These are phyloP conservation scores for Penicillium desertorum DNA, from an alignment of 495 filamentous ascomycete species.

Conservation along the genomic window DNA sequence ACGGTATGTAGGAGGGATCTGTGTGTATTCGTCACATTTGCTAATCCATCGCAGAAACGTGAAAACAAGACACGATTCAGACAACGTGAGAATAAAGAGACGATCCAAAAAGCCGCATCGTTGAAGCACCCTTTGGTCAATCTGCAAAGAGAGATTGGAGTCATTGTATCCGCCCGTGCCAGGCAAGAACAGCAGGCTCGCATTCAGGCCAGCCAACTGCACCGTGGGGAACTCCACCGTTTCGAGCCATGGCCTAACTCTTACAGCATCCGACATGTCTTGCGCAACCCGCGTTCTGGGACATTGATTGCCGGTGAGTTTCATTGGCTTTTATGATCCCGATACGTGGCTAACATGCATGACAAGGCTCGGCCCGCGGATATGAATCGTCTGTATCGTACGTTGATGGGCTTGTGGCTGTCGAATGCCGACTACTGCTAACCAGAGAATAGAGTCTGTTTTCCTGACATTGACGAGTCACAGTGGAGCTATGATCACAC, in stretches of 20 bases:
- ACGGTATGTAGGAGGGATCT: conserved; percentile 26
- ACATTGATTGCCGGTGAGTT: conserved; percentile 41
- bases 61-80: conserved; percentile 29
- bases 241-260: conserved; percentile 37
- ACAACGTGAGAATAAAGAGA: conserved; percentile 35
- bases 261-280: conserved; percentile 36
- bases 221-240: conserved; percentile 32
- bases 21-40: not conserved
- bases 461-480: conserved; percentile 37
- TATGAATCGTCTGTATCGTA: conserved; percentile 39
- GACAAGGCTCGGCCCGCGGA: conserved; percentile 20
- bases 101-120: conserved; percentile 32
- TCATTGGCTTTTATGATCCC: not conserved
- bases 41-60: conserved; percentile 28
- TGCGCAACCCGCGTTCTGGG: conserved; percentile 39
- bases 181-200: conserved; percentile 31
- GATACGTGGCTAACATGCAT: conserved; percentile 13
- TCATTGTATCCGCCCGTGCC: conserved; percentile 14
- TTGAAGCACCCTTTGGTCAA: conserved; percentile 32
- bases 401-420: conserved; percentile 14
- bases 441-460: conserved; percentile 33
- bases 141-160: conserved; percentile 32
- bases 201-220: conserved; percentile 37
- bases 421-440: conserved; percentile 9
- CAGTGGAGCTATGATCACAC: conserved; percentile 39